Evolutionary conservation across 2,329 filamentous ascomycete species (phyloP).

Genomic region (Exophiala oligosperma): DNA sequence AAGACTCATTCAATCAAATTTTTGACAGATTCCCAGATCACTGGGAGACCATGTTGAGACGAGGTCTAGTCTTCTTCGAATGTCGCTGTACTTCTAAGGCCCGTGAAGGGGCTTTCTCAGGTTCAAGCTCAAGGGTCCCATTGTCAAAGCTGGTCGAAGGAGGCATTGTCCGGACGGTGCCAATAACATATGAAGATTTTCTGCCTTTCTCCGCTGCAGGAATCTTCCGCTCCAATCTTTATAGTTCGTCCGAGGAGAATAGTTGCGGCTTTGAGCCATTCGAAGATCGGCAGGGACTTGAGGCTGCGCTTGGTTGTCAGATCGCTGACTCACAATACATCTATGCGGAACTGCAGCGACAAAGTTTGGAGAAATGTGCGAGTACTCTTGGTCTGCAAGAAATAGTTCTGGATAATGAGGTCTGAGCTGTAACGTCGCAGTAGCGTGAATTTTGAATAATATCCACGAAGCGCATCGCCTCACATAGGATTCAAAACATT

Average conservation of each 20-base stretch:
- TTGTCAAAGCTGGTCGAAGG: constrained; percentile 37
- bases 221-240: constrained; percentile 51
- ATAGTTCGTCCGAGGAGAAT: not conserved
- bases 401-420: not conserved
- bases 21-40: constrained; percentile 47
- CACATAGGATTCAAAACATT: not conserved
- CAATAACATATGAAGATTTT: constrained; percentile 58
- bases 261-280: not conserved
- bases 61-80: constrained; percentile 42
- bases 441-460: not conserved
- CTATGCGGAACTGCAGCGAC: not conserved
- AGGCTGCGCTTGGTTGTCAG: not conserved
- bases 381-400: not conserved
- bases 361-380: not conserved
- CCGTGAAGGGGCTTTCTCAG: not conserved
- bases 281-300: not conserved
- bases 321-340: not conserved
- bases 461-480: too few relatives aligned
- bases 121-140: not conserved
- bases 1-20: constrained; percentile 33
- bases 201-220: constrained; percentile 55
- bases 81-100: constrained; percentile 34
- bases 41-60: constrained; percentile 38
- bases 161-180: constrained; percentile 38
- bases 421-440: not conserved